Percentiles rank a stretch among this genome's conserved stretches.
These are phyloP conservation scores for Agrocybe pediades DNA, from an alignment of 768 basidiomycete species.

Conservation along the genomic window DNA sequence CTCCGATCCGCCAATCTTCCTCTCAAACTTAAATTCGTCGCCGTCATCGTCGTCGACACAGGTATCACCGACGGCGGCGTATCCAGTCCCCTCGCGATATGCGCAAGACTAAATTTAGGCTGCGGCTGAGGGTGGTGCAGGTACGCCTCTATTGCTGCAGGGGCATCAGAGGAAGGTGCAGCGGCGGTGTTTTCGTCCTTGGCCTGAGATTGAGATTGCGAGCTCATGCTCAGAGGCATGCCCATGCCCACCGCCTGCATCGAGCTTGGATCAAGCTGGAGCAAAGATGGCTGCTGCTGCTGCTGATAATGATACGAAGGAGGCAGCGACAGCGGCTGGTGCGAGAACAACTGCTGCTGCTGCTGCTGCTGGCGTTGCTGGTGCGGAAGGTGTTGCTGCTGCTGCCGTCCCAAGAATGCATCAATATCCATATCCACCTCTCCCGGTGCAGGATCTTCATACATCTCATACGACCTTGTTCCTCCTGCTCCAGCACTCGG, in stretches of 20 bases:
- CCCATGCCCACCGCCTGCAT: too few relatives aligned
- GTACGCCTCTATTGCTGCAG: not conserved
- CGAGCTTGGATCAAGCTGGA: too few relatives aligned
- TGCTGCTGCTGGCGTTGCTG: not conserved
- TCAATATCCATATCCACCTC: too few relatives aligned
- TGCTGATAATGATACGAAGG: not conserved
- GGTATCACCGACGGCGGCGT: not conserved
- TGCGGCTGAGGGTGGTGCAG: slow-evolving; percentile 10
- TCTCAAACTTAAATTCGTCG: too few relatives aligned
- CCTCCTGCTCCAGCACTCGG: too few relatives aligned
- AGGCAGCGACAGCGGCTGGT: not conserved
- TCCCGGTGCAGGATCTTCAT: not conserved
- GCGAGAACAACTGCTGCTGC: not conserved
- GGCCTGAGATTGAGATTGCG: not conserved
- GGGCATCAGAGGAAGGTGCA: not conserved
- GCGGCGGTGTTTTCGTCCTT: not conserved
- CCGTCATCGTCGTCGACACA: too few relatives aligned
- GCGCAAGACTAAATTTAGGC: not conserved
- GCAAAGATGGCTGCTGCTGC: not conserved
- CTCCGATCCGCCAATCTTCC: too few relatives aligned
- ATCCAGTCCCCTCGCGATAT: not conserved
- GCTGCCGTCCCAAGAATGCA: not conserved
- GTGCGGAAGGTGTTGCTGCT: not conserved
- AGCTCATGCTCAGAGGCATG: too few relatives aligned
- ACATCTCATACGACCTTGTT: not conserved